Base-by-base conservation (phyloP, 2,329 filamentous ascomycete genomes). In the Elsinoe ampelina region DNA sequence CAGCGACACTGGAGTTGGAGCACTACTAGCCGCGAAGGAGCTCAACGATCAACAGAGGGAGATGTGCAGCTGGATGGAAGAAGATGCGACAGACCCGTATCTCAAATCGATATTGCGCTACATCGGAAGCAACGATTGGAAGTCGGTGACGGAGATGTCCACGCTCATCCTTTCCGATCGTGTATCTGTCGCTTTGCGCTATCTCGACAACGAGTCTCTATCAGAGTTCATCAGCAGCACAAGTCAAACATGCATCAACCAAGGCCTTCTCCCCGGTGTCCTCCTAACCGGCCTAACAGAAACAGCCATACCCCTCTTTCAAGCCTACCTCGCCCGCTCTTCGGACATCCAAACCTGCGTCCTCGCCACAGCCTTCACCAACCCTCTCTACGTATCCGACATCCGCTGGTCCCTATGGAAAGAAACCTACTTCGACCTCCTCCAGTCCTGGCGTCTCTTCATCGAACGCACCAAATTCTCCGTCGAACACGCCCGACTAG, bases 341-440 rank as follows among this genome's bases (percentile, higher is more conserved):
- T 79, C 83, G 65, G 88, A 92, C 68, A 78, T 88, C 20, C 89
- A 95, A 71, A 90, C 87, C 1, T 86, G 87, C 1, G 85, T 87
- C 0, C 76, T 93, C 1, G 80, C 89, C 59, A 80, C 87, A 58
- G 85, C 85, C 11, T 84, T 87, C 67, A 86, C 85, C 62, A 81
- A 83, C 57, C 88, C 88, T 0, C 79, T 83, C 7, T 92, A 89
- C 69, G 83, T 92, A 62, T 81, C 86, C 68, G 89, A 93, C 68
- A 75, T 85, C 42, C 84, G 89, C 61, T 89, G 85, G 71, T 77
- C 79, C 8, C 82, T 85, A 57, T 92, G 88, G 86, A 84, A 86
- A 60, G 90, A 92, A 67, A 80, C 84, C 57, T 82, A 84, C 51
- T 83, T 88, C 63, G 79, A 87, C 36, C 73, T 84, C 77, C 61